phyloP scores from a whole-genome alignment of 2,329 filamentous ascomycete genomes.

The Oidium heveae region DNA sequence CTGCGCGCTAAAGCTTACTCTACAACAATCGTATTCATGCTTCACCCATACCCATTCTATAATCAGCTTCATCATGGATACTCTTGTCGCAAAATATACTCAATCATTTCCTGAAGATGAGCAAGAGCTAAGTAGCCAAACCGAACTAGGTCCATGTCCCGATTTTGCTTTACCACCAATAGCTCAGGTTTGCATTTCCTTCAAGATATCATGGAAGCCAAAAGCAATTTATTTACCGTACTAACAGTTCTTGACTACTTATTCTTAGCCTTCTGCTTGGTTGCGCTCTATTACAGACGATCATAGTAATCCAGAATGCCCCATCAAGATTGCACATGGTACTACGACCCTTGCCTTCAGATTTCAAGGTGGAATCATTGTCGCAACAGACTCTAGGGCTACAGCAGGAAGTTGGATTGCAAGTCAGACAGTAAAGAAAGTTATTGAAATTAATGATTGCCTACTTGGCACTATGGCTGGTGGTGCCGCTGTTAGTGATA shows the following conservation, averaged over 20 bases:
- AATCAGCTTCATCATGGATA: conserved; percentile 39
- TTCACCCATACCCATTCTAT: no score
- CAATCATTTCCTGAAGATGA: conserved; percentile 49
- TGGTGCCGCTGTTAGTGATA: conserved; percentile 51
- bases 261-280: conserved; percentile 58
- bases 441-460: conserved; percentile 91
- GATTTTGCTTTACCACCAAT: conserved; percentile 91
- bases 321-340: conserved; percentile 98
- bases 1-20: no score
- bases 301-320: conserved; percentile 84
- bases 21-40: no score
- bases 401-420: conserved; percentile 98
- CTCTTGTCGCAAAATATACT: conserved; percentile 79
- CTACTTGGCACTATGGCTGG: conserved; percentile 95
- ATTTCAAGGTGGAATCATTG: conserved; percentile 95
- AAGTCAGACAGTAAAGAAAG: conserved; percentile 98
- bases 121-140: conserved; percentile 46
- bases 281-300: conserved; percentile 94
- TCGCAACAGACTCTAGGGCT: conserved; percentile 89
- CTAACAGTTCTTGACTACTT: conserved; percentile 1
- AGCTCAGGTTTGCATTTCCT: conserved; percentile 40
- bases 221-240: background rate
- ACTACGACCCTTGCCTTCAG: conserved; percentile 95
- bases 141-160: conserved; percentile 53
- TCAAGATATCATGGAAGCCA: background rate